Conservation (phyloP, 208 protist genomes). For the Leishmania major region DNA sequence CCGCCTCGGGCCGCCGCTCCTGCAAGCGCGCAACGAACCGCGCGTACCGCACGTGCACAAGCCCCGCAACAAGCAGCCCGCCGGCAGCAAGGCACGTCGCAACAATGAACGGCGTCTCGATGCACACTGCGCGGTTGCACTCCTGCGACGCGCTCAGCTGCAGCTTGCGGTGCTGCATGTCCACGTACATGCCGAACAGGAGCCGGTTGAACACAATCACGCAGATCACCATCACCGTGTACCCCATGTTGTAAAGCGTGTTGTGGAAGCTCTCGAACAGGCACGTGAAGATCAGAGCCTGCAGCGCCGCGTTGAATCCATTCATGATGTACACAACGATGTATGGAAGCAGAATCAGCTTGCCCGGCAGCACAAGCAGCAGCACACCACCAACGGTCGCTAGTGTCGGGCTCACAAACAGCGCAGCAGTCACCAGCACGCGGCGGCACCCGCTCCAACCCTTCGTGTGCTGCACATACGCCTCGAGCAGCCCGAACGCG, state of each 20-base stretch:
- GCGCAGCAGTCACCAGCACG: constrained; percentile 38
- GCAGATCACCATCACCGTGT: constrained; percentile 43
- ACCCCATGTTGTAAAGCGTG: constrained; percentile 50
- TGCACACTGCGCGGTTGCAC: constrained; percentile 41
- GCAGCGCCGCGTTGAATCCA: constrained; percentile 43
- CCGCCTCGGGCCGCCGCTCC: not conserved
- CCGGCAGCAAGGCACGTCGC: constrained; percentile 34
- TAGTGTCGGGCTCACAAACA: constrained; percentile 36
- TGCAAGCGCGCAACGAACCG: constrained; percentile 36
- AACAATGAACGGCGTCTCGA: constrained; percentile 53
- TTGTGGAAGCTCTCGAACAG: constrained; percentile 53
- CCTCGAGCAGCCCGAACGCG: constrained; percentile 50
- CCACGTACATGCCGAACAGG: constrained; percentile 57
- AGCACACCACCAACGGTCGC: constrained; percentile 39
- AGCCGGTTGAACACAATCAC: constrained; percentile 60
- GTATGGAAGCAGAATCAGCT: constrained; percentile 16
- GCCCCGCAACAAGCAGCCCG: constrained; percentile 34
- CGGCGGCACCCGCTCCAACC: constrained; percentile 25
- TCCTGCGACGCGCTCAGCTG: constrained; percentile 25
- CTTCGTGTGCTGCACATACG: constrained; percentile 50
- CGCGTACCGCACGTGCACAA: constrained; percentile 55
- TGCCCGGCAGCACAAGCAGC: constrained; percentile 47
- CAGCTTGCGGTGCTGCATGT: constrained; percentile 43
- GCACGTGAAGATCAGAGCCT: constrained; percentile 56
- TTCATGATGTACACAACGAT: constrained; percentile 21